Percentiles rank a stretch among this genome's conserved stretches.
These are phyloP conservation scores for Epichloe typhina DNA, from an alignment of 2,329 filamentous ascomycete genomes.

Conservation along the genomic window DNA sequence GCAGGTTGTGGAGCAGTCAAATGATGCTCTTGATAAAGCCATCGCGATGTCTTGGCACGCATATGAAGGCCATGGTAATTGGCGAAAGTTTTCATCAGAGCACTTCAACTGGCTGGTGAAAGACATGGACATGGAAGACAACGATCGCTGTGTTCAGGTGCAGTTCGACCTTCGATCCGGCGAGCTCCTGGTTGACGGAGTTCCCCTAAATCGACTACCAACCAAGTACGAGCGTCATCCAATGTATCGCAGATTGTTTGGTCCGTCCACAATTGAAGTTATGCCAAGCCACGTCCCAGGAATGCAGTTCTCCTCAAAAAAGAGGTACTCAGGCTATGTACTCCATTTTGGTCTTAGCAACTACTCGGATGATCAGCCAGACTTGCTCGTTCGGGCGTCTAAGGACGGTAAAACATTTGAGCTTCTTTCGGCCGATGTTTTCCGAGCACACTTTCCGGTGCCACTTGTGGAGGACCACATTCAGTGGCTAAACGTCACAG, in stretches of 20 bases:
- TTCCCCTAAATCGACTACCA: slow-evolving; percentile 32
- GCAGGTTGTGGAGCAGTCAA: neutral
- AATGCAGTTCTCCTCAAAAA: slow-evolving; percentile 28
- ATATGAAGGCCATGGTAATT: neutral
- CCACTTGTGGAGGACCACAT: slow-evolving; percentile 25
- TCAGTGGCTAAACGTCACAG: slow-evolving; percentile 32
- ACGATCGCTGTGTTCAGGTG: slow-evolving; percentile 12
- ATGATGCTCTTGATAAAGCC: neutral
- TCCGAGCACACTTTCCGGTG: slow-evolving; percentile 19
- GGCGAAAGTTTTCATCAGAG: neutral
- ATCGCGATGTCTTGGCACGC: neutral
- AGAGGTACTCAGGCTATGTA: slow-evolving; percentile 15
- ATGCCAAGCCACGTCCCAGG: slow-evolving; percentile 9
- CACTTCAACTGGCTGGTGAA: slow-evolving; percentile 2
- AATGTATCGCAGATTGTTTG: slow-evolving; percentile 9
- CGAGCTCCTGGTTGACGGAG: slow-evolving; percentile 37
- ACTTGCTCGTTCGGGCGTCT: slow-evolving; percentile 20
- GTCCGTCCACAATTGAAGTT: slow-evolving; percentile 6
- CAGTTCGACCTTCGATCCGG: slow-evolving; percentile 38
- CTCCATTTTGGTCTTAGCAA: slow-evolving; percentile 21
- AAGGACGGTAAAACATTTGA: slow-evolving; percentile 9
- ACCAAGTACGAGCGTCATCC: slow-evolving; percentile 25
- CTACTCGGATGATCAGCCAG: neutral
- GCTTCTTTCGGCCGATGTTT: slow-evolving; percentile 20
- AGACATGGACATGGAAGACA: neutral